Conservation (phyloP, 306 rosid species). For the Ziziphus jujuba region DNA sequence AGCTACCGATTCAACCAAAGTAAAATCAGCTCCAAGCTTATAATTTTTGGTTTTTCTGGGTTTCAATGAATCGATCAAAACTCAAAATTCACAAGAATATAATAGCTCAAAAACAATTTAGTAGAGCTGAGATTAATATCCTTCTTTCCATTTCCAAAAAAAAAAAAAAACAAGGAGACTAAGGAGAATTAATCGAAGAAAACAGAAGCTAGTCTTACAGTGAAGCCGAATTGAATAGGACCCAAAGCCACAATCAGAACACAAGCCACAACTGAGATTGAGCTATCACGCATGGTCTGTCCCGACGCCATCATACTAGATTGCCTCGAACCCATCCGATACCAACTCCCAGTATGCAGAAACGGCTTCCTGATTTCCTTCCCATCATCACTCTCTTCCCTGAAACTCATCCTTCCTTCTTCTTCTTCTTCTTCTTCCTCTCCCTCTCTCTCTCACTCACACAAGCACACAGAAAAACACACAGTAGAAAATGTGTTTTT, state of each 20-base stretch:
- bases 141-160: neutral
- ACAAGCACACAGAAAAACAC: neutral
- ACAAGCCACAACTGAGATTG: constrained; percentile 83
- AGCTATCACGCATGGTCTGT: constrained; percentile 69
- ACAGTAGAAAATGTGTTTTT: neutral
- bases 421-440: too few species aligned
- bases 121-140: neutral
- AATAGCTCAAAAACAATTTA: too few species aligned
- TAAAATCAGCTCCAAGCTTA: neutral
- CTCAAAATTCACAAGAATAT: too few species aligned
- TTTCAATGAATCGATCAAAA: too few species aligned
- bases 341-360: constrained; percentile 95
- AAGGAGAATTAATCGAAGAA: neutral
- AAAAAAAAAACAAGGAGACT: neutral
- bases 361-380: constrained; percentile 87
- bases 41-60: too few species aligned
- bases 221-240: constrained; percentile 95
- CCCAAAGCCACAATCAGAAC: constrained; percentile 96
- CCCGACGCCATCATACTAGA: constrained; percentile 80
- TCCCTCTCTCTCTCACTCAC: neutral
- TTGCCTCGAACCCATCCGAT: constrained; percentile 70
- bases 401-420: constrained; percentile 53
- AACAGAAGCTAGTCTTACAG: constrained; percentile 47
- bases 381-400: constrained; percentile 71
- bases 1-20: neutral